Base-by-base conservation (phyloP, 176 grass and related monocot species). In the Tillandsia fasciculata region DNA sequence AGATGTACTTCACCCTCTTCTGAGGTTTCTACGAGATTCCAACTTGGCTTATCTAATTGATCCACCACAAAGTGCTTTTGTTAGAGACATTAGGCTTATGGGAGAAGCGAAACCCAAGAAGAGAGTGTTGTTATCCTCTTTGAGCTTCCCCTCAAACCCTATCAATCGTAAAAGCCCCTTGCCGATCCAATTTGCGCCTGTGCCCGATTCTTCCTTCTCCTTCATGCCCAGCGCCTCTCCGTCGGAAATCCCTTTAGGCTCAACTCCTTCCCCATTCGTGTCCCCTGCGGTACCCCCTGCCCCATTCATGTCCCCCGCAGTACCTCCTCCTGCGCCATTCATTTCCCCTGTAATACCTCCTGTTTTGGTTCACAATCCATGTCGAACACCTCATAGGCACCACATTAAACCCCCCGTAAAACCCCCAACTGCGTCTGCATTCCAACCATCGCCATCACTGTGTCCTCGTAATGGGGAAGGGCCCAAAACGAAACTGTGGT, bases 141-240 rank as follows among this genome's bases (percentile, higher is more conserved):
- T 67, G 8, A n/a, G 9, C 28, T 49, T 49, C 42, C 65, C 56
- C 56, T 61, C 56, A 61, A 18, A 18, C 56, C 56, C 56, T 61
- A 20, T 10, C 10, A 61, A 61, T 8, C 63, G 4, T 29, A 57
- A 48, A 79, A 79, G 33, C 22, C 20, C 51, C 14, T 65, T 52
- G 27, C 47, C 74, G 53, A 54, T 73, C 48, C 63, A 64, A 59
- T 78, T 83, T 58, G 50, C 81, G 28, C 70, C 64, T 63, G 53
- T 72, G 11, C 65, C 76, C 2, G 64, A 78, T 26, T 53, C 8
- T 48, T 79, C 81, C 53, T 73, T 84, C 53, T 48, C 71, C 24
- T 79, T 74, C 48, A 15, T 73, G 17, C 82, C 82, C 9, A 68
- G 51, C 22, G 3, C 76, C 26, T 72, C 82, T 12, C 26, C 82